Conservation (phyloP, 108 stramenopile genomes). For the Mediolabrus comicus region DNA sequence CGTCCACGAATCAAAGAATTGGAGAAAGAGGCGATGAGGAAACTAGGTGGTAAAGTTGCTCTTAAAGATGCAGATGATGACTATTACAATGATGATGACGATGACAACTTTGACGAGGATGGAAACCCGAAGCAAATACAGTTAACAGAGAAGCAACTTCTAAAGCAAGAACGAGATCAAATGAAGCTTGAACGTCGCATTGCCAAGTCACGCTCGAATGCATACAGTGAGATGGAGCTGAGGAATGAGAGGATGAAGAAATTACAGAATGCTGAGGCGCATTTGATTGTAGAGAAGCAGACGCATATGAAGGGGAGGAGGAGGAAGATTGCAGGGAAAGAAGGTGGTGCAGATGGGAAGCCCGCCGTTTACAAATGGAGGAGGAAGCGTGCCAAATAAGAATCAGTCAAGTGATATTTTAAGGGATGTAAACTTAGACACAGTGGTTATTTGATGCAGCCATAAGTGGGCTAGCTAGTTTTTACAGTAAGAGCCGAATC, state of each 20-base stretch:
- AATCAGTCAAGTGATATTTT: background rate
- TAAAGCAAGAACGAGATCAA: slow-evolving; percentile 41
- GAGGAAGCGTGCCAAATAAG: slow-evolving; percentile 57
- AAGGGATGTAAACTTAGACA: background rate
- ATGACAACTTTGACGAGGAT: slow-evolving; percentile 9
- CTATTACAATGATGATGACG: slow-evolving; percentile 43
- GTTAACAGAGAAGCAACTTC: slow-evolving; percentile 37
- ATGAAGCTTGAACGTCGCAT: slow-evolving; percentile 47
- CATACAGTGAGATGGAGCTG: slow-evolving; percentile 88
- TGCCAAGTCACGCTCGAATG: slow-evolving; percentile 60
- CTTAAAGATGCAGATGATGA: slow-evolving; percentile 18
- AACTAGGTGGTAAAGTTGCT: slow-evolving; percentile 41
- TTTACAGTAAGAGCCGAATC: background rate
- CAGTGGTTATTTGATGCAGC: too few species aligned
- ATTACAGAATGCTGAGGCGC: slow-evolving; percentile 67
- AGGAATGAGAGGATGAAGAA: slow-evolving; percentile 56
- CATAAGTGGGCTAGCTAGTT: background rate
- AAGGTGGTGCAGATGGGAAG: slow-evolving; percentile 54
- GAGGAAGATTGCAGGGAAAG: slow-evolving; percentile 7
- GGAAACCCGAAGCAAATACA: slow-evolving; percentile 10
- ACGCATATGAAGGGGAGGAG: slow-evolving; percentile 73
- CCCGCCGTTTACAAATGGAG: slow-evolving; percentile 83
- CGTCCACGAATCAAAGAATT: slow-evolving; percentile 53
- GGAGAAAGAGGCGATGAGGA: slow-evolving; percentile 34
- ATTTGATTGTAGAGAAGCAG: slow-evolving; percentile 83